Conservation (phyloP, 345 rosid genomes). For the Corchorus capsularis region DNA sequence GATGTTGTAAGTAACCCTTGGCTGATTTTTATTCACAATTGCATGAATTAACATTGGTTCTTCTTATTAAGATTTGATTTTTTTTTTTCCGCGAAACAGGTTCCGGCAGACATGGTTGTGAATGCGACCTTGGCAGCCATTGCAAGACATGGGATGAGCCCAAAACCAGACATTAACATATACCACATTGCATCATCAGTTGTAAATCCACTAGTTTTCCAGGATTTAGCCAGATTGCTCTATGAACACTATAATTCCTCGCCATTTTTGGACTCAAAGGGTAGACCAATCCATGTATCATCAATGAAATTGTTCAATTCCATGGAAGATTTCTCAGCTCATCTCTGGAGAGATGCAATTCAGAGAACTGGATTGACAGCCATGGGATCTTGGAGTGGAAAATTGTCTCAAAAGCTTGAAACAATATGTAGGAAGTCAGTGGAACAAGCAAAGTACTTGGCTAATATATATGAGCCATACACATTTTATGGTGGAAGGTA, state of each 20-base stretch:
- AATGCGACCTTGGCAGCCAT: slow-evolving; percentile 92
- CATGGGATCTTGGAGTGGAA: slow-evolving; percentile 41
- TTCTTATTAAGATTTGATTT: too few relatives aligned
- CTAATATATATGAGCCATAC: slow-evolving; percentile 82
- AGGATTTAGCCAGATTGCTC: slow-evolving; percentile 62
- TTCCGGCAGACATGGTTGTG: slow-evolving; percentile 81
- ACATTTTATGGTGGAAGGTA: slow-evolving; percentile 91
- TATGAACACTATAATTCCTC: slow-evolving; percentile 72
- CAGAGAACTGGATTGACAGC: slow-evolving; percentile 47
- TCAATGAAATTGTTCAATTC: slow-evolving; percentile 77
- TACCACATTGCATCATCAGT: slow-evolving; percentile 93
- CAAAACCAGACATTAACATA: slow-evolving; percentile 64
- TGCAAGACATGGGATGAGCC: slow-evolving; percentile 62
- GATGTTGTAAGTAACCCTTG: slow-evolving; percentile 69
- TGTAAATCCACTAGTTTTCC: slow-evolving; percentile 72
- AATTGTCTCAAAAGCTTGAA: slow-evolving; percentile 50
- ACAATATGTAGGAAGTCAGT: slow-evolving; percentile 65
- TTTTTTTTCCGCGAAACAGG: slow-evolving; percentile 18
- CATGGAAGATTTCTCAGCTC: slow-evolving; percentile 74
- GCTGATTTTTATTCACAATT: slow-evolving; percentile 18
- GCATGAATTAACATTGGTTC: slow-evolving; percentile 36
- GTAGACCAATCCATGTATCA: slow-evolving; percentile 70
- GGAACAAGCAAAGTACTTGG: slow-evolving; percentile 84
- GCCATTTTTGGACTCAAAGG: slow-evolving; percentile 72
- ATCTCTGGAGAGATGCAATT: slow-evolving; percentile 64